Percentiles rank a stretch among this genome's conserved stretches.
Evolutionary conservation across 306 rosid species (phyloP).

Genomic region (Quercus robur): DNA sequence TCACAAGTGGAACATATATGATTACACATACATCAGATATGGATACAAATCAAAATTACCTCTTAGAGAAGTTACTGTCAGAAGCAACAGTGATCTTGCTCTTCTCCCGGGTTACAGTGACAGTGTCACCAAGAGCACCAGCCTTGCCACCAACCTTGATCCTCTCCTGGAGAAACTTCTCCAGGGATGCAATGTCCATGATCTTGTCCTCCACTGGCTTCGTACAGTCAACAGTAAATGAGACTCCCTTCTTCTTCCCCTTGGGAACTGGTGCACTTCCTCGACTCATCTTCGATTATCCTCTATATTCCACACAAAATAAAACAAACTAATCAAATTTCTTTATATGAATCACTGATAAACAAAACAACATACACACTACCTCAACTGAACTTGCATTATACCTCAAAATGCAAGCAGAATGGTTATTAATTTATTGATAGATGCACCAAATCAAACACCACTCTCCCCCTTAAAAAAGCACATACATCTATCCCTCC

Average conservation of each 20-base stretch:
- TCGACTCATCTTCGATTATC: constrained; percentile 41
- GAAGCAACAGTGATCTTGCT: constrained; percentile 72
- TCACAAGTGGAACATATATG: too few species aligned
- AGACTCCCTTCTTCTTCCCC: constrained; percentile 54
- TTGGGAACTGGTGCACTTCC: constrained; percentile 36
- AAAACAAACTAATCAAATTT: not conserved
- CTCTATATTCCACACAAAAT: constrained; percentile 3
- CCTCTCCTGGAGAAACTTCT: constrained; percentile 59
- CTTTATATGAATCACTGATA: not conserved
- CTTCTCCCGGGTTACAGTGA: constrained; percentile 67
- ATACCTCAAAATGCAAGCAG: not conserved
- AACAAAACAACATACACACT: not conserved
- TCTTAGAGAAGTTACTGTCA: constrained; percentile 69
- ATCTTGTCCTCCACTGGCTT: constrained; percentile 64
- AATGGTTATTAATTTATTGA: not conserved
- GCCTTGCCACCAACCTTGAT: constrained; percentile 64
- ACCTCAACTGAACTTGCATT: not conserved
- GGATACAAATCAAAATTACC: constrained; percentile 35
- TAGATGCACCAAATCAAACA: too few species aligned
- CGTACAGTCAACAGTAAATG: constrained; percentile 47
- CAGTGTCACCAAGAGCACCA: constrained; percentile 83
- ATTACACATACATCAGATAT: not conserved
- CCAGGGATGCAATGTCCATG: constrained; percentile 58
- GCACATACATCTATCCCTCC: too few species aligned
- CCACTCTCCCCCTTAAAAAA: too few species aligned